These are phyloP conservation scores for Prosopis cineraria DNA, from an alignment of 306 rosid species.

Conservation along the genomic window DNA sequence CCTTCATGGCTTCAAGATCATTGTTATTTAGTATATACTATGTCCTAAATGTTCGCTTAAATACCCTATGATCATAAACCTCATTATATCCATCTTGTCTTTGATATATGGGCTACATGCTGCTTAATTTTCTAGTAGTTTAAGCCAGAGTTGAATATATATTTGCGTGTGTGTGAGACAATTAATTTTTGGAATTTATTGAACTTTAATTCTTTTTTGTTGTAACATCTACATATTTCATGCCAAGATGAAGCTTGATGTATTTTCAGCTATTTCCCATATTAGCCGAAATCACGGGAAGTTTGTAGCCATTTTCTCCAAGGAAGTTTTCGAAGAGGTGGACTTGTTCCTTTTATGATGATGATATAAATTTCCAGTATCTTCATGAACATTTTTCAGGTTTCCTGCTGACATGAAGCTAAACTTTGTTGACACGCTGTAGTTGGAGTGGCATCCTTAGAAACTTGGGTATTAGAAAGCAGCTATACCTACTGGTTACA, in stretches of 20 bases:
- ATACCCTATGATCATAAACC: not conserved
- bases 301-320: conserved; percentile 49
- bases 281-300: conserved; percentile 77
- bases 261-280: conserved; percentile 66
- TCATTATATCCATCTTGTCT: conserved; percentile 11
- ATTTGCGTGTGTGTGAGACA: no score
- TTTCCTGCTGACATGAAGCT: conserved; percentile 17
- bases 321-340: conserved; percentile 64
- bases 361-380: conserved; percentile 7
- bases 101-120: conserved; percentile 19
- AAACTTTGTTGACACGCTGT: not conserved
- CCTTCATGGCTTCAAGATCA: not conserved
- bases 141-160: not conserved
- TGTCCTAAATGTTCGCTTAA: conserved; percentile 9
- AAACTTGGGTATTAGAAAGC: not conserved
- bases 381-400: not conserved
- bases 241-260: conserved; percentile 86
- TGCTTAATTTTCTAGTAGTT: conserved; percentile 3
- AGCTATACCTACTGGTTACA: not conserved
- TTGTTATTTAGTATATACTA: not conserved
- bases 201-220: not conserved
- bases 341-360: conserved; percentile 34
- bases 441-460: not conserved
- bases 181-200: conserved; percentile 11
- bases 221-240: conserved; percentile 22